phyloP scores from a whole-genome alignment of 441 rosid species.

The Kokia cookei region DNA sequence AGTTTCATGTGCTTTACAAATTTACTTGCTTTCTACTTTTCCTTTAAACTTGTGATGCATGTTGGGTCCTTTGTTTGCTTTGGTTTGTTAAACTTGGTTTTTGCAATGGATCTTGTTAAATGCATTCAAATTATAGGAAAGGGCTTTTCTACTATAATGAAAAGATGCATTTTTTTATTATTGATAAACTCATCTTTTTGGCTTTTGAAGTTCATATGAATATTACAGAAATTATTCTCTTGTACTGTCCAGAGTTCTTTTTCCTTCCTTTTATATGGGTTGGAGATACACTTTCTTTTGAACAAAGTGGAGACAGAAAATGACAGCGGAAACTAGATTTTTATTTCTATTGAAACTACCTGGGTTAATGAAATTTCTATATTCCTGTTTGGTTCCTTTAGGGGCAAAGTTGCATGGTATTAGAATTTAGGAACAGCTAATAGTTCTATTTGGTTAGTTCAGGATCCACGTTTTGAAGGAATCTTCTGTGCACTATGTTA shows the following conservation, averaged over 20 bases:
- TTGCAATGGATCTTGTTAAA: neutral
- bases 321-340: neutral
- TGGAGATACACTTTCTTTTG: neutral
- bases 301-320: neutral
- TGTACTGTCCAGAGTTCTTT: neutral
- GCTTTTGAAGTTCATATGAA: neutral
- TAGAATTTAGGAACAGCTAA: neutral
- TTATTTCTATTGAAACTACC: neutral
- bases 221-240: neutral
- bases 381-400: neutral
- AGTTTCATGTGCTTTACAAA: neutral
- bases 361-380: neutral
- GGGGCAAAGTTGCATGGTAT: neutral
- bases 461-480: neutral
- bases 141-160: neutral
- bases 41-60: neutral
- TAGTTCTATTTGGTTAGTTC: neutral
- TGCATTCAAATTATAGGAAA: neutral
- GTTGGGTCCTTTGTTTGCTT: neutral
- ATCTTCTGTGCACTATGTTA: neutral
- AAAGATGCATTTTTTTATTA: neutral
- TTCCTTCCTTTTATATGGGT: neutral
- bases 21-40: neutral
- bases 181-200: neutral
- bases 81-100: neutral